These are phyloP conservation scores for Aquilaria yunnanensis DNA, from an alignment of 345 rosid species.

Conservation along the genomic window DNA sequence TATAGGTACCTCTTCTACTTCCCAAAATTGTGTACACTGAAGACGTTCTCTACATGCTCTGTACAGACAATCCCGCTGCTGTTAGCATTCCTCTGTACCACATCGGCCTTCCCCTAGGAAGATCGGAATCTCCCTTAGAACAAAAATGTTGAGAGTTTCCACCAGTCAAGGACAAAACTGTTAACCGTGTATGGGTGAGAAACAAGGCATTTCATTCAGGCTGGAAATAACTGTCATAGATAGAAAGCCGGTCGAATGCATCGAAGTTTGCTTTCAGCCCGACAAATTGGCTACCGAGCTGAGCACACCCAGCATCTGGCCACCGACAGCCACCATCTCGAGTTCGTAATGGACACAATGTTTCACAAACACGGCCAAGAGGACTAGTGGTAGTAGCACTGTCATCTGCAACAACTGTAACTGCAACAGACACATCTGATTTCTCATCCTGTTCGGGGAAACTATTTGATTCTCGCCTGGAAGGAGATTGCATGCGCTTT, in stretches of 20 bases:
- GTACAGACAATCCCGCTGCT: too few species aligned
- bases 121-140: too few species aligned
- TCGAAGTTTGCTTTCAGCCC: conserved; percentile 86
- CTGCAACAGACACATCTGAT: conserved; percentile 63
- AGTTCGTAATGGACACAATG: conserved; percentile 60
- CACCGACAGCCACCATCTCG: conserved; percentile 76
- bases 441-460: conserved; percentile 26
- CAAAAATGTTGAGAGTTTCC: too few species aligned
- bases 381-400: conserved; percentile 27
- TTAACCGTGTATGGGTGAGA: too few species aligned
- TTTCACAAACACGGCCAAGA: conserved; percentile 42
- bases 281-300: conserved; percentile 63
- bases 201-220: conserved; percentile 29
- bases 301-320: conserved; percentile 95
- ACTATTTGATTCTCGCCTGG: conserved; percentile 27
- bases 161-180: too few species aligned
- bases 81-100: too few species aligned
- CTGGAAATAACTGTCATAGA: conserved; percentile 66
- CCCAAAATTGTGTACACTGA: too few species aligned
- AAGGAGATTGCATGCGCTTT: conserved; percentile 17
- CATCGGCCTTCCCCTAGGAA: too few species aligned
- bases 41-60: too few species aligned
- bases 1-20: too few species aligned
- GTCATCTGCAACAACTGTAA: conserved; percentile 47
- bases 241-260: conserved; percentile 78